A percentile compares a stretch with the other conserved stretches of the same genome.
These are phyloP conservation scores for Peronosclerospora sorghi DNA, from an alignment of 352 stramenopile species.

Conservation along the genomic window DNA sequence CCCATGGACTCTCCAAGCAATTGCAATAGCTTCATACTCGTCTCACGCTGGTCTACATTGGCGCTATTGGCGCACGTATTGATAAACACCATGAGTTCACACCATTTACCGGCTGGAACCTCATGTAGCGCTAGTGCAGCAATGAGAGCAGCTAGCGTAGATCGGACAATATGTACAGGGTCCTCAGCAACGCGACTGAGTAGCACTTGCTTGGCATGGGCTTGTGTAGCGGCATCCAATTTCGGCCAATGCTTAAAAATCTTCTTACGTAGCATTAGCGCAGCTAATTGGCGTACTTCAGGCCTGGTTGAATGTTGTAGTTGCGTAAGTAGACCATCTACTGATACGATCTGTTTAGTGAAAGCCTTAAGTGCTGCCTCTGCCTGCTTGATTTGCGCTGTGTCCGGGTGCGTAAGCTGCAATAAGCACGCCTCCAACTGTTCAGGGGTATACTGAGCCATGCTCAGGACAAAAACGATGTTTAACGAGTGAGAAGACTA, in stretches of 20 bases:
- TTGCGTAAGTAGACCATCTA: slow-evolving; percentile 85
- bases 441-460: slow-evolving; percentile 74
- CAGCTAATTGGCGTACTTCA: slow-evolving; percentile 86
- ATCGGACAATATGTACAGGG: slow-evolving; percentile 80
- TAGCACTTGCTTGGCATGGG: slow-evolving; percentile 82
- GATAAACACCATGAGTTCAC: slow-evolving; percentile 92
- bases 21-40: slow-evolving; percentile 89
- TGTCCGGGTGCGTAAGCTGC: slow-evolving; percentile 91
- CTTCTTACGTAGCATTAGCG: slow-evolving; percentile 91
- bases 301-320: slow-evolving; percentile 66
- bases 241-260: slow-evolving; percentile 89
- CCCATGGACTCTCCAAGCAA: slow-evolving; percentile 90
- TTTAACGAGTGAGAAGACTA: slow-evolving; percentile 1
- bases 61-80: slow-evolving; percentile 75
- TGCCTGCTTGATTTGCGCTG: slow-evolving; percentile 90
- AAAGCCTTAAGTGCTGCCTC: slow-evolving; percentile 89
- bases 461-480: slow-evolving; percentile 5
- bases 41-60: slow-evolving; percentile 80
- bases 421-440: slow-evolving; percentile 80
- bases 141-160: slow-evolving; percentile 74
- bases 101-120: slow-evolving; percentile 71
- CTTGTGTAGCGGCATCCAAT: slow-evolving; percentile 72
- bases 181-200: slow-evolving; percentile 80
- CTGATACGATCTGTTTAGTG: slow-evolving; percentile 82
- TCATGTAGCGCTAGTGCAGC: slow-evolving; percentile 74